A percentile compares a stretch with the other conserved stretches of the same genome.
Evolutionary conservation across 768 basidiomycete species (phyloP).

Genomic region (Phaeolepiota aurea): DNA sequence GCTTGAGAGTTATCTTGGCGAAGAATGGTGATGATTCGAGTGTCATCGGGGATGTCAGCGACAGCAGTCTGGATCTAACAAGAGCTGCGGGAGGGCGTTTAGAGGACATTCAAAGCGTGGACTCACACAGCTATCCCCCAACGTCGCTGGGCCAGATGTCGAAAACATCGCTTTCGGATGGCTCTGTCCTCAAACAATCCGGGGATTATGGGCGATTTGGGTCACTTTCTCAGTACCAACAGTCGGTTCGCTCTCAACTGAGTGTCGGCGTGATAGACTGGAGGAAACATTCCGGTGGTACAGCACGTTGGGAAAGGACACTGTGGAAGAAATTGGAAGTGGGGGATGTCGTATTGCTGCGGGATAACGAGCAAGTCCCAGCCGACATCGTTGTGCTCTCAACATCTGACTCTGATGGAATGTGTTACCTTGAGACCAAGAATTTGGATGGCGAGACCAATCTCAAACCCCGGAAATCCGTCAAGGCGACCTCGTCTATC

Average conservation of each 20-base stretch:
- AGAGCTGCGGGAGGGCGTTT: slow-evolving; percentile 39
- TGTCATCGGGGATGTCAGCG: slow-evolving; percentile 26
- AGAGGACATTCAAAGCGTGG: slow-evolving; percentile 63
- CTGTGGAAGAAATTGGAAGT: slow-evolving; percentile 99
- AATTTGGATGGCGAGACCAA: slow-evolving; percentile 98
- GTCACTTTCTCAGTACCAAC: slow-evolving; percentile 44
- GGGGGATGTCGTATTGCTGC: slow-evolving; percentile 86
- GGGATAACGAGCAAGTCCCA: slow-evolving; percentile 94
- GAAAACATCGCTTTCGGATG: slow-evolving; percentile 21
- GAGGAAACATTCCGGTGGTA: slow-evolving; percentile 55
- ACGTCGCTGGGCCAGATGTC: slow-evolving; percentile 23
- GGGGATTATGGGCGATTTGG: slow-evolving; percentile 27
- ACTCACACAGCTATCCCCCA: slow-evolving; percentile 61
- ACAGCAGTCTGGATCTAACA: slow-evolving; percentile 32
- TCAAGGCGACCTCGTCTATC: slow-evolving; percentile 70
- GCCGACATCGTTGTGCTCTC: slow-evolving; percentile 92
- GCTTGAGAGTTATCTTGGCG: slow-evolving; percentile 54
- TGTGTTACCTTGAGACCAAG: slow-evolving; percentile 97
- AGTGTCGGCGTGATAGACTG: slow-evolving; percentile 78
- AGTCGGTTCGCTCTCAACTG: slow-evolving; percentile 46
- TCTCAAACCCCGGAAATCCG: slow-evolving; percentile 75
- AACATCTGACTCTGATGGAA: slow-evolving; percentile 83
- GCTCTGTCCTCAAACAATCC: slow-evolving; percentile 15
- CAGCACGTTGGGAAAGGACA: slow-evolving; percentile 88
- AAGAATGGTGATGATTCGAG: slow-evolving; percentile 38